Conservation (phyloP, 2,329 filamentous ascomycete genomes). For the Stachybotrys echinatus region DNA sequence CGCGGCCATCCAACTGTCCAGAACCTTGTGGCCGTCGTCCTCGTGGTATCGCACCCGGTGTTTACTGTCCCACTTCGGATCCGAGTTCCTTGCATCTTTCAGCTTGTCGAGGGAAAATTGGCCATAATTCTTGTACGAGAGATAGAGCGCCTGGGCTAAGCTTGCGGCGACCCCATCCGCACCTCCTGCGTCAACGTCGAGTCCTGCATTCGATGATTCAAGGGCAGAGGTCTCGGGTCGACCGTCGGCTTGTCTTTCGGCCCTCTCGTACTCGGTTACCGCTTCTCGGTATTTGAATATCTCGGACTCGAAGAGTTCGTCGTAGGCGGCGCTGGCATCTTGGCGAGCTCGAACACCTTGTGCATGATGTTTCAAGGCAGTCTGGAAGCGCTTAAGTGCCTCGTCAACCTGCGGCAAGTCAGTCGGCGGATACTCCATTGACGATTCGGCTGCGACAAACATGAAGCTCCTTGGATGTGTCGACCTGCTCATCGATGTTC, state of each 20-base stretch:
- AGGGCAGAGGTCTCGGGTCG: slow-evolving; percentile 32
- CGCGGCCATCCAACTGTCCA: slow-evolving; percentile 53
- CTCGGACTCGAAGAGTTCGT: slow-evolving; percentile 80
- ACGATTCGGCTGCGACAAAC: slow-evolving; percentile 24
- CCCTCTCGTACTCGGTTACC: slow-evolving; percentile 74
- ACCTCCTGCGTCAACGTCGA: slow-evolving; percentile 54
- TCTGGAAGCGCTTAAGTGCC: slow-evolving; percentile 90
- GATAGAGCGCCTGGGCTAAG: slow-evolving; percentile 81
- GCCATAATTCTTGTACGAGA: slow-evolving; percentile 93
- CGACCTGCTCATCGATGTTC: slow-evolving; percentile 82
- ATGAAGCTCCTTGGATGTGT: slow-evolving; percentile 92
- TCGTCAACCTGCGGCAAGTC: slow-evolving; percentile 67
- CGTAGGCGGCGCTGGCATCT: slow-evolving; percentile 76
- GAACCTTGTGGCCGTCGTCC: slow-evolving; percentile 36
- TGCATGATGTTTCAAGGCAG: slow-evolving; percentile 83
- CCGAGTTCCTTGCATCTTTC: slow-evolving; percentile 27
- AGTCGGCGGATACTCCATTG: slow-evolving; percentile 2
- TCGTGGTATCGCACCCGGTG: slow-evolving; percentile 19
- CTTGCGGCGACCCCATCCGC: slow-evolving; percentile 74
- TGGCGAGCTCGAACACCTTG: slow-evolving; percentile 73
- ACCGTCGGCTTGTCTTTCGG: slow-evolving; percentile 50
- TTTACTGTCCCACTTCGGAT: slow-evolving; percentile 44
- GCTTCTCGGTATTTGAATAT: slow-evolving; percentile 92
- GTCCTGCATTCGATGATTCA: slow-evolving; percentile 43
- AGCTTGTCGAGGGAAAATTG: slow-evolving; percentile 76